Percentiles rank a stretch among this genome's conserved stretches.
Conservation (phyloP, 2,329 filamentous ascomycete species). For the Aspergillus sp. region DNA sequence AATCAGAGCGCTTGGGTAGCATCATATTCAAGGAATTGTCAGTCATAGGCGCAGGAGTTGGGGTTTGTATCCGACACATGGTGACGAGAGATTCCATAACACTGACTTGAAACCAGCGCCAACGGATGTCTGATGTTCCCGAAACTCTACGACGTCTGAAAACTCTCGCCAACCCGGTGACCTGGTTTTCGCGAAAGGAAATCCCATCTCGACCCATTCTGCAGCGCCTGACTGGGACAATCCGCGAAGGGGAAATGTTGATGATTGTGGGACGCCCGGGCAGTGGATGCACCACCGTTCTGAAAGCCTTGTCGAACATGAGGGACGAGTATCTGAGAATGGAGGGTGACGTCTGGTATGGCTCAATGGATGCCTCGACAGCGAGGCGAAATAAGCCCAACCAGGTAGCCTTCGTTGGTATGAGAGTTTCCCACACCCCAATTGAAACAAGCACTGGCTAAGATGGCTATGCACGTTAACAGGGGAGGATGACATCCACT, state of each 20-base stretch:
- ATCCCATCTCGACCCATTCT: not conserved
- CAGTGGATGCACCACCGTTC: slow-evolving; percentile 67
- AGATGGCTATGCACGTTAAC: slow-evolving; percentile 42
- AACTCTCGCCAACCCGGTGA: too few relatives aligned
- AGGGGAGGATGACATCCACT: slow-evolving; percentile 78
- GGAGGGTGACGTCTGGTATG: slow-evolving; percentile 53
- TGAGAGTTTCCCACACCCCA: not conserved
- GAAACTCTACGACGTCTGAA: too few relatives aligned
- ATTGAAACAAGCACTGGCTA: not conserved
- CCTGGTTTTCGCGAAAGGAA: too few relatives aligned
- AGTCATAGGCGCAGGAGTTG: too few relatives aligned
- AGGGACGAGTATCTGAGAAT: slow-evolving; percentile 59
- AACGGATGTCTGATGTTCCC: too few relatives aligned
- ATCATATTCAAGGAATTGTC: too few relatives aligned
- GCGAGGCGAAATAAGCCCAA: not conserved
- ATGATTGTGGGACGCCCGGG: slow-evolving; percentile 76
- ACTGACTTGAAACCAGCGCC: too few relatives aligned
- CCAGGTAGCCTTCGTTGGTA: not conserved
- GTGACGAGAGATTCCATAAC: too few relatives aligned
- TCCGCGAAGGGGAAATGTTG: slow-evolving; percentile 64
- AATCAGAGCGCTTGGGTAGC: too few relatives aligned
- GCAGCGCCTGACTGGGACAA: not conserved
- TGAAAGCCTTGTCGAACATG: slow-evolving; percentile 67
- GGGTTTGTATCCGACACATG: too few relatives aligned
- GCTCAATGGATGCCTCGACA: too few relatives aligned